These are phyloP conservation scores for Lipomyces sp. DNA, from an alignment of 805 yeast species.

Conservation along the genomic window DNA sequence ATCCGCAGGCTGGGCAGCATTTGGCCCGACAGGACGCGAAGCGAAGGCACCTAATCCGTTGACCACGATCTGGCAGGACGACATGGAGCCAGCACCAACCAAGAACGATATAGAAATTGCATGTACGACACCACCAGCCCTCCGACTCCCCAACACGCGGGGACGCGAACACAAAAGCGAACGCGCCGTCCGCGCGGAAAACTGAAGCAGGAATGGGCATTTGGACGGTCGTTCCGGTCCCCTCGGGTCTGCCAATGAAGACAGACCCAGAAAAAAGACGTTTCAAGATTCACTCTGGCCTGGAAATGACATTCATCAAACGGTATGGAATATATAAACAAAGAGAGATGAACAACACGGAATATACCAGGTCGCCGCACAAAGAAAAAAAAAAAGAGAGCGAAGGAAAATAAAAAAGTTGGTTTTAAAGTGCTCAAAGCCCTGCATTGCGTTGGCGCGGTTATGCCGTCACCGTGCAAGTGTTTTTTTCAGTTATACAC, in stretches of 20 bases:
- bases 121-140: conserved; percentile 31
- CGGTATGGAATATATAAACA: conserved; percentile 15
- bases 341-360: conserved; percentile 30
- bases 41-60: no score
- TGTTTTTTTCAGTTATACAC: no score
- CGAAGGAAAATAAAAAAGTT: neutral
- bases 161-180: no score
- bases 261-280: no score
- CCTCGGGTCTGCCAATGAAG: no score
- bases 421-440: neutral
- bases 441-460: neutral
- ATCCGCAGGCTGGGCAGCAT: no score
- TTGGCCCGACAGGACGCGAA: no score
- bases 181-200: neutral
- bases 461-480: neutral
- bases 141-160: conserved; percentile 20
- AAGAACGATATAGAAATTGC: neutral
- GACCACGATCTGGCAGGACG: no score
- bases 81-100: no score
- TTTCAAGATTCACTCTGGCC: conserved; percentile 18
- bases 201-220: conserved; percentile 23
- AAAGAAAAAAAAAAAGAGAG: conserved; percentile 10
- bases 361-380: conserved; percentile 29
- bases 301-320: conserved; percentile 29
- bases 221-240: conserved; percentile 22